Base-by-base conservation (phyloP, 305 asterid genomes). In the Fraxinus sp. region DNA sequence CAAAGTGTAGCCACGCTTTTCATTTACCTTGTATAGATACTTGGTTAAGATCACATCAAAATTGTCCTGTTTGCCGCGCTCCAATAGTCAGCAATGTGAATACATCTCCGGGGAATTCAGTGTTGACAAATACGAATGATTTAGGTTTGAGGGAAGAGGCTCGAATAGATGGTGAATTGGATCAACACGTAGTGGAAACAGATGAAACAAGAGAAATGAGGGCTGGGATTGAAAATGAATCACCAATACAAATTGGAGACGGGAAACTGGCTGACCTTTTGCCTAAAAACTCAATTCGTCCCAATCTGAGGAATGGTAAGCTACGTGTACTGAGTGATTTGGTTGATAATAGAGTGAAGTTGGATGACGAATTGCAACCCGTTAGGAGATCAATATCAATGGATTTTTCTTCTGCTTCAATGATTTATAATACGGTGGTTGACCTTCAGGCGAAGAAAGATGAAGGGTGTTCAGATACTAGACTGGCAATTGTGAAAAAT, bases 31-130 rank as follows among this genome's bases (percentile, higher is more conserved):
- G 98, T 78, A 90, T 93, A 32, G 97, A 94, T 80, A 92, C 93
- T 18, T 94, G 98, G 98, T 37, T 94, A 4, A 80, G 90, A 26
- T 89, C 97, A 9, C 97, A 94, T 80, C 84, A 82, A 82, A 94
- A 87, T 64, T 94, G 97, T 78, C 98, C 97, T 0, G 73, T 94
- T n/a, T 93, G 98, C 55, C 98, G 97, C 0, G 91, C 97, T 11
- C 94, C 94, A 1, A 24, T 94, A 9, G 55, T 85, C 24, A 8
- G 18, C 16, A 74, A 52, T 1, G 32, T 35, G 4, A 78, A 46
- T n/a, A 7, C 81, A 2, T 66, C 36, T 37, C 70, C 9, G 22
- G 76, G 3, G 44, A 37, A 57, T 16, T 0, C 78, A 2, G 35
- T 6, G 44, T 82, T 76, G 52, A 7, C 82, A 46, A 49, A 28